phyloP scores from a whole-genome alignment of 2,329 filamentous ascomycete genomes.

The Fusarium sp. region DNA sequence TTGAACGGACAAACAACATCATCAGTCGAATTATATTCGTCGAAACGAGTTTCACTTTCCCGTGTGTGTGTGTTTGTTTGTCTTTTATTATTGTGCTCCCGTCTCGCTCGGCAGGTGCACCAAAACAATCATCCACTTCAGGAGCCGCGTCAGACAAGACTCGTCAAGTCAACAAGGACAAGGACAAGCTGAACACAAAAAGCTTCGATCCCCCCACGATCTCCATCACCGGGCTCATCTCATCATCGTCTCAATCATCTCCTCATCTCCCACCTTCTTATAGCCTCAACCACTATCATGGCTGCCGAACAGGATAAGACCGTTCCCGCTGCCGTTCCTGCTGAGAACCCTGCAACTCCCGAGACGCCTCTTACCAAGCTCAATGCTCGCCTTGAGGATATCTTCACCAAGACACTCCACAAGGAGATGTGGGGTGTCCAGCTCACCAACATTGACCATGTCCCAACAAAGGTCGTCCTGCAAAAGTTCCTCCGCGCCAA shows the following conservation, averaged over 20 bases:
- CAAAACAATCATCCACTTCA: constrained; percentile 8
- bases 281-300: constrained; percentile 35
- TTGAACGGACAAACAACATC: constrained; percentile 1
- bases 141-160: constrained; percentile 22
- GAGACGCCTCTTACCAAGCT: constrained; percentile 62
- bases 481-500: constrained; percentile 97
- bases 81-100: not conserved
- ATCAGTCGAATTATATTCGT: not conserved
- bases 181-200: constrained; percentile 5
- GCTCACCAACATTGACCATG: constrained; percentile 65
- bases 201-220: not conserved
- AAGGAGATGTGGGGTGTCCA: constrained; percentile 88
- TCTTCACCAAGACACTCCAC: constrained; percentile 68
- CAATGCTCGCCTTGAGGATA: constrained; percentile 64
- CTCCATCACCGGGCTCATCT: not conserved
- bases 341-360: constrained; percentile 22
- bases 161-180: constrained; percentile 1
- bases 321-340: constrained; percentile 11
- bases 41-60: constrained; percentile 12
- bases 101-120: constrained; percentile 9
- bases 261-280: not conserved
- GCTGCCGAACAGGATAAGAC: constrained; percentile 43
- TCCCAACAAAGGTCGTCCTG: constrained; percentile 83
- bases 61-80: constrained; percentile 30
- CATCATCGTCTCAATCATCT: not conserved